phyloP scores from a whole-genome alignment of 345 rosid species.

The Cochlearia excelsa region DNA sequence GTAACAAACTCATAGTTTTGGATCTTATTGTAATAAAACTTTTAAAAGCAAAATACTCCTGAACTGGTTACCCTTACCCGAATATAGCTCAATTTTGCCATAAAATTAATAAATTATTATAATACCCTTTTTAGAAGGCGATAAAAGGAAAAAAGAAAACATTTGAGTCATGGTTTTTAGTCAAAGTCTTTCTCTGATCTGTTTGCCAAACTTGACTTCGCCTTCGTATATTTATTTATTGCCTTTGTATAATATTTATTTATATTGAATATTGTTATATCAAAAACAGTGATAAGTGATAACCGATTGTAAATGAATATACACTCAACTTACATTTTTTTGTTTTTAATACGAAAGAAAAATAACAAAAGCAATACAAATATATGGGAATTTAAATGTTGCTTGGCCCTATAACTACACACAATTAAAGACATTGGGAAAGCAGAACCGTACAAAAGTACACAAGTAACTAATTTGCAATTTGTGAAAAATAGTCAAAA shows the following conservation, averaged over 20 bases:
- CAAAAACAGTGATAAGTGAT: no score
- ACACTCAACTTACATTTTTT: no score
- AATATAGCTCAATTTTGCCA: constrained; percentile 4
- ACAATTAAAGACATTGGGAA: background rate
- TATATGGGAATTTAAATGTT: background rate
- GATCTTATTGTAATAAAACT: background rate
- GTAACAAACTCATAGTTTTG: constrained; percentile 1
- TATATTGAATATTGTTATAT: background rate
- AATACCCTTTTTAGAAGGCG: no score
- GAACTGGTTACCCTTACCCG: background rate
- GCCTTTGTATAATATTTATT: no score
- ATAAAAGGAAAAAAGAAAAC: background rate
- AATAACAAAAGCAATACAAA: no score
- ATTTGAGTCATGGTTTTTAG: constrained; percentile 20
- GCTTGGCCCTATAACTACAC: background rate
- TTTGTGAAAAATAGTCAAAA: no score
- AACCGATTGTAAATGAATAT: no score
- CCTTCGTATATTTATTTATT: background rate
- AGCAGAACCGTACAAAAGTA: background rate
- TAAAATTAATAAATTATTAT: background rate
- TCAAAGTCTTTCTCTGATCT: constrained; percentile 31
- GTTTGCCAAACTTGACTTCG: constrained; percentile 32
- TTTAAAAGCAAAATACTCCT: background rate
- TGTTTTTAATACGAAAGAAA: no score
- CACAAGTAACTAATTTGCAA: no score